These are phyloP conservation scores for Mortierella sp. DNA, from an alignment of 371 early-diverging fungal genomes.

Conservation along the genomic window DNA sequence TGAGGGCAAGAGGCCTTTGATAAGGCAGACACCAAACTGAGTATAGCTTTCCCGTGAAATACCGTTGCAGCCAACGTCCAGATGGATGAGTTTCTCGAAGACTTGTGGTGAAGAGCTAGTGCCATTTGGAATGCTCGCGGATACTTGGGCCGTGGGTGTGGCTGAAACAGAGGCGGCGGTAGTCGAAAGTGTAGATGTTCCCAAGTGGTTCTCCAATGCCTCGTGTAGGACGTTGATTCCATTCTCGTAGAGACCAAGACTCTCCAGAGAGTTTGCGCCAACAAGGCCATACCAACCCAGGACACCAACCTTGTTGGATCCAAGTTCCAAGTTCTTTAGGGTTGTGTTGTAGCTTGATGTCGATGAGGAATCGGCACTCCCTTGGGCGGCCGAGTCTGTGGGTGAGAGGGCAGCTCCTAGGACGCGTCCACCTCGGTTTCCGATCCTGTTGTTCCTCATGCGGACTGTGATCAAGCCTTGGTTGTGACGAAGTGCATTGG, in stretches of 20 bases:
- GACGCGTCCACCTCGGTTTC: conserved; percentile 59
- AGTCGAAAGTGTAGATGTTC: conserved; percentile 1
- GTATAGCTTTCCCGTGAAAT: conserved; percentile 59
- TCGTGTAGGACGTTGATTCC: conserved; percentile 56
- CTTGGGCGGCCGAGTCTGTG: not conserved
- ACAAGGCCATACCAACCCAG: conserved; percentile 57
- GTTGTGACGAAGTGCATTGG: conserved; percentile 32
- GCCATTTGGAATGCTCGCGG: conserved; percentile 27
- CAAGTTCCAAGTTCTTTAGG: conserved; percentile 58
- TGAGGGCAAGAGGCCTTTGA: conserved; percentile 58
- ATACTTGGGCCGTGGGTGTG: not conserved
- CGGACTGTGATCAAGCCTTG: conserved; percentile 55
- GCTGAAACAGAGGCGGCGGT: conserved; percentile 4
- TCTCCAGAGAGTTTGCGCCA: conserved; percentile 53
- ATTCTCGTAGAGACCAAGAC: conserved; percentile 65
- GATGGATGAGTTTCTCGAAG: conserved; percentile 48
- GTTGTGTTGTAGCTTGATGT: conserved; percentile 20
- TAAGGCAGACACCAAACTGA: conserved; percentile 58
- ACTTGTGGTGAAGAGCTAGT: conserved; percentile 24
- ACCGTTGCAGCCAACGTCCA: conserved; percentile 67
- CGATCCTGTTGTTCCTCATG: conserved; percentile 63
- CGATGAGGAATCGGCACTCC: not conserved
- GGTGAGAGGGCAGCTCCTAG: conserved; percentile 46
- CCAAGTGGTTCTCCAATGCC: conserved; percentile 40
- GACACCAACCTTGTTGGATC: conserved; percentile 59